Base-by-base conservation (phyloP, 805 yeast genomes). In the Torulaspora gathmanii region DNA sequence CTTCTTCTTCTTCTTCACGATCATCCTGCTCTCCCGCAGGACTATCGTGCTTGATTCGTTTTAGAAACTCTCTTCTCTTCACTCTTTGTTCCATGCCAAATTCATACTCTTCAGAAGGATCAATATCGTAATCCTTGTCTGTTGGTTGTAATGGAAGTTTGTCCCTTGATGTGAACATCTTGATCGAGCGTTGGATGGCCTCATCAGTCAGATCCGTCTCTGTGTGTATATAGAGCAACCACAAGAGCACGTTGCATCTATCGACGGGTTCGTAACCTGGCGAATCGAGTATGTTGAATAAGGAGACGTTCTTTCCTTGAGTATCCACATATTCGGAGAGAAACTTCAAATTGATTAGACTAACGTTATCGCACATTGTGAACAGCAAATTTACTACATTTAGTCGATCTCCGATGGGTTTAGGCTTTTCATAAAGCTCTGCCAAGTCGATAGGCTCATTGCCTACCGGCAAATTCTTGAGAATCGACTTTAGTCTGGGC, bases 401-500 rank as follows among this genome's bases (percentile, higher is more conserved):
- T 4, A 78, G 74, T 2, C 57, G 49, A 29, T 59, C 52, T 22
- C 70, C 71, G 7, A 53, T 47, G 1, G 53, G 52, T 31, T 69
- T 58, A 42, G 84, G 69, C 26, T 77, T 72, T 37, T 79, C 79
- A 57, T 90, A 96, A 54, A 90, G 80, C 2, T 90, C 87, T 0
- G 93, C 86, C 13, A 61, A 42, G 17, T 48, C 47, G 29, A 61
- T 31, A 2, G 56, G 49, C 2, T 59, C 60, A 37, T 63, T 63
- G 3, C 67, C 67, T 5, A 59, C 39, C 0, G 67, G 59, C 23
- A 63, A 35, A 39, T 58, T 61, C 67, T 91, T 91, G 53, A 91
- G 67, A 16, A 91, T 91, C 0, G 95, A 83, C 62, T 91, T 91
- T 50, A 91, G 74, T 44, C 98, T 72, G 2, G 98, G 98, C 0